phyloP scores from a whole-genome alignment of 176 grass and related monocot genomes.

The Musa itinerans region DNA sequence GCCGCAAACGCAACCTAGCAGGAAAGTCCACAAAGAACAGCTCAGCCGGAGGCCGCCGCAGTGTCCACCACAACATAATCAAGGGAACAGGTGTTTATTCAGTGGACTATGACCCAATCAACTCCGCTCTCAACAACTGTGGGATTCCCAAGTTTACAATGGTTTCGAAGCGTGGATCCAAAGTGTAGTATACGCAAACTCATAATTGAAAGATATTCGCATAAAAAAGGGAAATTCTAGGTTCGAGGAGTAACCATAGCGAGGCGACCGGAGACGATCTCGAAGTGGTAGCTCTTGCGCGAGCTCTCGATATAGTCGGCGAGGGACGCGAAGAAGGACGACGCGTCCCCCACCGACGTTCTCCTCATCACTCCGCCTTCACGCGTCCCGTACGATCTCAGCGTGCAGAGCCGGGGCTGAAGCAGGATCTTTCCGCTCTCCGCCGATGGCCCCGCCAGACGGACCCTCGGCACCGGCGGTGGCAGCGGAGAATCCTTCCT shows the following conservation, averaged over 20 bases:
- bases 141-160: too few species aligned
- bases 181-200: too few species aligned
- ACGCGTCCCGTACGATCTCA: constrained; percentile 62
- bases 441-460: constrained; percentile 11
- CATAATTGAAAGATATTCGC: not conserved
- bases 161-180: too few species aligned
- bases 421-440: constrained; percentile 58
- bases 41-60: too few species aligned
- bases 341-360: constrained; percentile 19
- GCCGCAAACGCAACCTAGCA: constrained; percentile 52
- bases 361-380: constrained; percentile 30
- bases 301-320: constrained; percentile 89
- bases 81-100: not conserved
- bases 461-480: not conserved
- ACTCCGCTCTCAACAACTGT: too few species aligned
- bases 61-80: too few species aligned
- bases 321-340: constrained; percentile 83
- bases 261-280: constrained; percentile 86
- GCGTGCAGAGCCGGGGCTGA: constrained; percentile 80
- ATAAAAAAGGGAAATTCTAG: not conserved
- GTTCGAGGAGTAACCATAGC: constrained; percentile 47
- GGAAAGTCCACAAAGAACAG: not conserved
- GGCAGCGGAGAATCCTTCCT: not conserved
- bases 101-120: not conserved
- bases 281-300: constrained; percentile 87